Evolutionary conservation across 495 filamentous ascomycete genomes (phyloP).

Genomic region (Penicillium fimorum): DNA sequence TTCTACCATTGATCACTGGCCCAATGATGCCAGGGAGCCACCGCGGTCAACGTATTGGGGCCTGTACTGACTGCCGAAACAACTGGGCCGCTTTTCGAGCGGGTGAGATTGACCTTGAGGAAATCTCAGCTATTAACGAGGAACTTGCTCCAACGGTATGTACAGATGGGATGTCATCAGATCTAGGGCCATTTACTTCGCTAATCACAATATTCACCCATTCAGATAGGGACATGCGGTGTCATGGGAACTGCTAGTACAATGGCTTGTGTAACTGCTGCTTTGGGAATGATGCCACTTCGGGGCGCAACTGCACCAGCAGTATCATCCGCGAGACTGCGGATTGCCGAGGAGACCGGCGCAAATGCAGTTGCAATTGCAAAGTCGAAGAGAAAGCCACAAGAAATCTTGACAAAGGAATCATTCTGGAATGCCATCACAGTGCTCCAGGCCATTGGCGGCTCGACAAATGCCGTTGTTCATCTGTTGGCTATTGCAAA

Average conservation of each 20-base stretch:
- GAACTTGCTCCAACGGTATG: slow-evolving; percentile 63
- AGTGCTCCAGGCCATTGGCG: slow-evolving; percentile 67
- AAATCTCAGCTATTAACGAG: slow-evolving; percentile 64
- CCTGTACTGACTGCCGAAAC: slow-evolving; percentile 66
- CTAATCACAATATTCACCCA: not conserved
- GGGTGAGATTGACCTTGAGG: slow-evolving; percentile 60
- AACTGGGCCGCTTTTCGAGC: slow-evolving; percentile 67
- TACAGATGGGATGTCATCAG: slow-evolving; percentile 6
- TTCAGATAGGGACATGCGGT: slow-evolving; percentile 62
- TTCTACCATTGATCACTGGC: slow-evolving; percentile 61
- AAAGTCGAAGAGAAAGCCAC: slow-evolving; percentile 43
- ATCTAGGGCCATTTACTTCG: not conserved
- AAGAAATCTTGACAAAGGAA: slow-evolving; percentile 54
- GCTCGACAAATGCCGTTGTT: slow-evolving; percentile 66
- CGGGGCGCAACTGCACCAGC: slow-evolving; percentile 61
- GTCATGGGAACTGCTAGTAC: slow-evolving; percentile 71
- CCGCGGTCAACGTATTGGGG: slow-evolving; percentile 56
- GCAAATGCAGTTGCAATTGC: slow-evolving; percentile 53
- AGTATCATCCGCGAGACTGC: slow-evolving; percentile 60
- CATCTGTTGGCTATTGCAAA: slow-evolving; percentile 65
- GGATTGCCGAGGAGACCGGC: slow-evolving; percentile 64
- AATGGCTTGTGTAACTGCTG: slow-evolving; percentile 65
- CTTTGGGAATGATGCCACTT: slow-evolving; percentile 63
- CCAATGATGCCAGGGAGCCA: slow-evolving; percentile 68
- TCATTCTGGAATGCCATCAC: slow-evolving; percentile 68